These are phyloP conservation scores for Ormosia emarginata DNA, from an alignment of 306 rosid species.

Conservation along the genomic window DNA sequence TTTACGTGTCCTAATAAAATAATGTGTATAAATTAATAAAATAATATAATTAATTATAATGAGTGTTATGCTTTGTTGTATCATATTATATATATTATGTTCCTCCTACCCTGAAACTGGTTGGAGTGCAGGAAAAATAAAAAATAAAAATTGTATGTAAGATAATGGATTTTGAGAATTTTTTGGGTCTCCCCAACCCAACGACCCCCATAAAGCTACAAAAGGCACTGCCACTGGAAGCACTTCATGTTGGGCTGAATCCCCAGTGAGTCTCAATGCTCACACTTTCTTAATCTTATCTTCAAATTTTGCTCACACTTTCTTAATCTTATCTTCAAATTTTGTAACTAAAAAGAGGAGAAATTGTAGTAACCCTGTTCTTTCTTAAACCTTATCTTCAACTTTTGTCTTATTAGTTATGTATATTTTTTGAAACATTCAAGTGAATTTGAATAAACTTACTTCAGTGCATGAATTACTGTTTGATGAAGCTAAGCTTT, in stretches of 20 bases:
- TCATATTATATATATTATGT: neutral
- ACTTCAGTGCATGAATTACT: neutral
- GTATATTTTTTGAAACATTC: neutral
- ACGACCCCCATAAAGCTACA: too few species aligned
- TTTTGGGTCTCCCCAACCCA: neutral
- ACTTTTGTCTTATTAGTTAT: neutral
- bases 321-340: neutral
- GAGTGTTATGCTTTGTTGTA: neutral
- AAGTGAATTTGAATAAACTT: neutral
- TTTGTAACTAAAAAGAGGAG: neutral
- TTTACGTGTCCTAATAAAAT: too few species aligned
- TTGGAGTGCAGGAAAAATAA: neutral
- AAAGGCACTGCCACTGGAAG: neutral
- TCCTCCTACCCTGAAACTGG: neutral
- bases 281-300: neutral
- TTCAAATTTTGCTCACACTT: neutral
- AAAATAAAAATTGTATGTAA: too few species aligned
- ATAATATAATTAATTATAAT: too few species aligned
- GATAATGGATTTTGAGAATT: neutral
- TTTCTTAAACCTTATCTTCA: neutral
- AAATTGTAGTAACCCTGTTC: neutral
- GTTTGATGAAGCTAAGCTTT: neutral
- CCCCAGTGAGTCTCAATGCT: neutral
- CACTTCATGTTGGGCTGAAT: neutral
- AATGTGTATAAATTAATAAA: too few species aligned